A percentile compares a stretch with the other conserved stretches of the same genome.
Conservation (phyloP, 345 rosid species). For the Citrus mangshanensis region DNA sequence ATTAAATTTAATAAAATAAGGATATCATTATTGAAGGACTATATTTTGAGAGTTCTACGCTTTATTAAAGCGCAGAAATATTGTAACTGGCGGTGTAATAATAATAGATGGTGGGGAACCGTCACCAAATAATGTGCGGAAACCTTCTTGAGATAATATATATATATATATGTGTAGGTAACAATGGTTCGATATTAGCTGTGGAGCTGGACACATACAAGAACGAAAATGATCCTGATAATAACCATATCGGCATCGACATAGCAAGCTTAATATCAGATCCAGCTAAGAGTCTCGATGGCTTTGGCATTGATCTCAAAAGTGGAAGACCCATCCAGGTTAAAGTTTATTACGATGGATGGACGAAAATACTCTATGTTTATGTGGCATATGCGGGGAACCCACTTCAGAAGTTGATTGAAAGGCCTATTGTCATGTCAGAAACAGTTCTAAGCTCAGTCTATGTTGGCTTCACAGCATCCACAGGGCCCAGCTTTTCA, state of each 20-base stretch:
- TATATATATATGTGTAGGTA: background rate
- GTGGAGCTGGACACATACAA: constrained; percentile 42
- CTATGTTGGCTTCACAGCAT: constrained; percentile 36
- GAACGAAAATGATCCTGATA: constrained; percentile 34
- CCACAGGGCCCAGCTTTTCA: constrained; percentile 30
- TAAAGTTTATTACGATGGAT: constrained; percentile 21
- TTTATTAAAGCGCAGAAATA: too few species aligned
- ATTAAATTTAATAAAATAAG: too few species aligned
- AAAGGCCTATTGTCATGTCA: constrained; percentile 23
- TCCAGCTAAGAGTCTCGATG: constrained; percentile 15
- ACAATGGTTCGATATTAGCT: constrained; percentile 19
- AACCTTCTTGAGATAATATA: too few species aligned
- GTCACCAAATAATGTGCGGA: too few species aligned
- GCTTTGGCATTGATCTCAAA: constrained; percentile 31
- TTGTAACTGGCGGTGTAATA: too few species aligned
- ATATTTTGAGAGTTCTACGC: too few species aligned
- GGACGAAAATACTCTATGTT: constrained; percentile 13
- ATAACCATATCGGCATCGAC: constrained; percentile 31
- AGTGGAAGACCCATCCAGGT: constrained; percentile 29
- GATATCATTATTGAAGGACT: accelerated
- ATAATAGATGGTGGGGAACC: too few species aligned
- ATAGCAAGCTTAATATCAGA: constrained; percentile 19
- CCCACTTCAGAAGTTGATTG: constrained; percentile 16
- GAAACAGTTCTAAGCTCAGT: constrained; percentile 23
- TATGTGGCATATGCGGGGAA: constrained; percentile 29